Evolutionary conservation across 164 flowering plant genomes (phyloP).

Genomic region (Tetrastigma voinierianum): DNA sequence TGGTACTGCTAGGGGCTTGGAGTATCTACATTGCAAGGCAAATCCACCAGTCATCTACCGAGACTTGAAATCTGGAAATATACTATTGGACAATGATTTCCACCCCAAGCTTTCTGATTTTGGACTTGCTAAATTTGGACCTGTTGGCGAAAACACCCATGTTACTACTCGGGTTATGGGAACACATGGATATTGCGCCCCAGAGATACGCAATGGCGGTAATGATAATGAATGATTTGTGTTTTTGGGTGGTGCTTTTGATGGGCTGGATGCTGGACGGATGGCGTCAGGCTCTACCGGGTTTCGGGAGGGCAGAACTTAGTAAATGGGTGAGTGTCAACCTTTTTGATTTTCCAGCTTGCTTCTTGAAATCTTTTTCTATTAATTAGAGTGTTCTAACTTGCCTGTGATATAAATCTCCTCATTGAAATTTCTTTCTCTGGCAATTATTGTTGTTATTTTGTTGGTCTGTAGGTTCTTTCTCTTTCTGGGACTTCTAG

Average conservation of each 20-base stretch:
- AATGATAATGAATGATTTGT: too few relatives aligned
- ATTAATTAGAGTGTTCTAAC: too few relatives aligned
- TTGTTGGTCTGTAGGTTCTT: too few relatives aligned
- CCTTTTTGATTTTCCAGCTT: not conserved
- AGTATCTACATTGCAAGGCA: constrained; percentile 74
- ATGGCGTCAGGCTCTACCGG: constrained; percentile 52
- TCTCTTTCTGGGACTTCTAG: too few relatives aligned
- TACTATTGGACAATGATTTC: constrained; percentile 70
- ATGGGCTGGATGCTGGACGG: constrained; percentile 70
- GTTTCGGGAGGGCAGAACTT: constrained; percentile 60
- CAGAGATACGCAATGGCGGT: constrained; percentile 87
- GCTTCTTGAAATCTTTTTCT: too few relatives aligned
- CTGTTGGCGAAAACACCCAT: constrained; percentile 79
- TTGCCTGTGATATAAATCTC: too few relatives aligned
- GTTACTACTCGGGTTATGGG: constrained; percentile 92
- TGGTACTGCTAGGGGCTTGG: constrained; percentile 77
- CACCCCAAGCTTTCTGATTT: constrained; percentile 83
- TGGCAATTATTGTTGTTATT: too few relatives aligned
- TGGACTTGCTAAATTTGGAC: constrained; percentile 88
- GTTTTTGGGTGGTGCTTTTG: constrained; percentile 81
- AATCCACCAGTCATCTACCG: constrained; percentile 82
- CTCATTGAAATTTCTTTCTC: too few relatives aligned
- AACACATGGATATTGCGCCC: constrained; percentile 83
- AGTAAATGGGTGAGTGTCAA: constrained; percentile 62
- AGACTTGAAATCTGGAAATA: constrained; percentile 81